Conservation (phyloP, 352 stramenopile genomes). For the Phytophthora pseudosyringae region DNA sequence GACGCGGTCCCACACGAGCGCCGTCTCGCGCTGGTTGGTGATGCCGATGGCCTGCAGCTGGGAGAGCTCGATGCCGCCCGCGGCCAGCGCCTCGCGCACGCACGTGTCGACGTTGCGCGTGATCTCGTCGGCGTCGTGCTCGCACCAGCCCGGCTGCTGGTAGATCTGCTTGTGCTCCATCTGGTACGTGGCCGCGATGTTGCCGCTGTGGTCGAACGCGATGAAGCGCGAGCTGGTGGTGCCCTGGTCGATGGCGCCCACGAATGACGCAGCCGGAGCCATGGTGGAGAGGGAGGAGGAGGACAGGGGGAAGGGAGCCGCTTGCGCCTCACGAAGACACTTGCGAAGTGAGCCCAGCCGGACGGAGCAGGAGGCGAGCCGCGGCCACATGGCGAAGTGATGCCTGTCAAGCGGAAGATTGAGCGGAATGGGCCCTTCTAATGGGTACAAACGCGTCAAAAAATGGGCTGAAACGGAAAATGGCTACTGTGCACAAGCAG, state of each 20-base stretch:
- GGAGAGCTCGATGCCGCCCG: constrained; percentile 62
- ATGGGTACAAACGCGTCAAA: constrained; percentile 1
- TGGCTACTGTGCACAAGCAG: too few species aligned
- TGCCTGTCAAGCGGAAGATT: constrained; percentile 17
- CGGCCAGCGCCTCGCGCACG: constrained; percentile 78
- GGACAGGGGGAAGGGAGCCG: not conserved
- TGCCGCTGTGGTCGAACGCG: constrained; percentile 91
- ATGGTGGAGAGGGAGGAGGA: constrained; percentile 32
- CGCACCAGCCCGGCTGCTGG: constrained; percentile 95
- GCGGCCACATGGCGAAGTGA: constrained; percentile 30
- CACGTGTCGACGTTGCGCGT: constrained; percentile 86
- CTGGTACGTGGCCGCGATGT: constrained; percentile 92
- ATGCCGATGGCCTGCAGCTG: constrained; percentile 95
- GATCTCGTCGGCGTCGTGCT: constrained; percentile 98
- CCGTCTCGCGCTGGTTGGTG: constrained; percentile 99
- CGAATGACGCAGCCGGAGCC: constrained; percentile 52
- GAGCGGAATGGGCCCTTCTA: not conserved
- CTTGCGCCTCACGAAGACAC: constrained; percentile 37
- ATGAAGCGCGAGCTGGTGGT: constrained; percentile 98
- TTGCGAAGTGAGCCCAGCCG: constrained; percentile 45
- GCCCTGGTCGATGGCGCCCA: constrained; percentile 96
- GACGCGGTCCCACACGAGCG: constrained; percentile 95
- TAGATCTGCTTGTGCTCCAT: constrained; percentile 98
- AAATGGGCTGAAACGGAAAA: not conserved
- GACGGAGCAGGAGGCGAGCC: constrained; percentile 2